Percentiles rank a stretch among this genome's conserved stretches.
phyloP scores from a whole-genome alignment of 257 asterid genomes.

The Paulownia fortunei region DNA sequence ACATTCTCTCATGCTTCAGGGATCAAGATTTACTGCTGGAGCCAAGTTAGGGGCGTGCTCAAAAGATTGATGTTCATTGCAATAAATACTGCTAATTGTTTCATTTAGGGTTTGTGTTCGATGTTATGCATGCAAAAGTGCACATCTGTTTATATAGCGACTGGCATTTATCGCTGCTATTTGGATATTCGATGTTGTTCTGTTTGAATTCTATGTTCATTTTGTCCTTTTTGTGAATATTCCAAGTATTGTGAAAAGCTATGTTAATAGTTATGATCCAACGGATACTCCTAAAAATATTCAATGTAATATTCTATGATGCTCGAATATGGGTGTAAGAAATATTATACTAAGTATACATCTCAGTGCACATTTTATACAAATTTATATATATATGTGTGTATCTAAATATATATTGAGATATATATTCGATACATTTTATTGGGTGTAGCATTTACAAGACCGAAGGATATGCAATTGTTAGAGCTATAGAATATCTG shows the following conservation, averaged over 20 bases:
- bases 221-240: slow-evolving; percentile 8
- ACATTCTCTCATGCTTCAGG: slow-evolving; percentile 19
- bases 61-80: slow-evolving; percentile 25
- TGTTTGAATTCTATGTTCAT: not conserved
- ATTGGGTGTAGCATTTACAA: too few species aligned
- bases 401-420: too few species aligned
- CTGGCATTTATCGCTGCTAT: not conserved
- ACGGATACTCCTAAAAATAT: not conserved
- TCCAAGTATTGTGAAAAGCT: not conserved
- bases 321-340: not conserved
- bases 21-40: slow-evolving; percentile 28
- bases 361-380: too few species aligned
- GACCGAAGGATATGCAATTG: too few species aligned
- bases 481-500: too few species aligned
- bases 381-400: too few species aligned
- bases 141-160: not conserved
- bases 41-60: slow-evolving; percentile 7
- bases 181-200: not conserved
- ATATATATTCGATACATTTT: too few species aligned
- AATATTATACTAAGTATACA: too few species aligned
- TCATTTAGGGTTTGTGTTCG: not conserved
- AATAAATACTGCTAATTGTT: slow-evolving; percentile 21
- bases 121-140: slow-evolving; percentile 22
- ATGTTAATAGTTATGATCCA: not conserved
- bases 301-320: not conserved